A percentile compares a stretch with the other conserved stretches of the same genome.
Conservation (phyloP, 805 yeast species). For the Ogataea zsoltii region DNA sequence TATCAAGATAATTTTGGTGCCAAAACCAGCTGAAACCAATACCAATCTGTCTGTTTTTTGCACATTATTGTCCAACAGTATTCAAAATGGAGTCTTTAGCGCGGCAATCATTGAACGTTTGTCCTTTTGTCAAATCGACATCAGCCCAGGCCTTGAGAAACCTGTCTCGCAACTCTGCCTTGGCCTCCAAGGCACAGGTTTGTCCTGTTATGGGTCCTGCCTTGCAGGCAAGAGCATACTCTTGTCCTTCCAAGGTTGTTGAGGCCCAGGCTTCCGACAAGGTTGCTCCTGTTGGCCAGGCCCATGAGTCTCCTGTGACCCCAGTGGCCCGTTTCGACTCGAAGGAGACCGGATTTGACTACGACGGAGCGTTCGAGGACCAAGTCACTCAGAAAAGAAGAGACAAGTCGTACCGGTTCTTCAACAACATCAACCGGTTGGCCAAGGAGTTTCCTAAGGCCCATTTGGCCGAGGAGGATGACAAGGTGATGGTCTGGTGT, state of each 20-base stretch:
- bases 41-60: background rate
- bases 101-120: constrained; percentile 71
- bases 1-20: background rate
- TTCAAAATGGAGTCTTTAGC: constrained; percentile 72
- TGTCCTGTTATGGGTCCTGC: constrained; percentile 96
- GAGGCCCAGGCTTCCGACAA: constrained; percentile 47
- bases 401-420: constrained; percentile 93
- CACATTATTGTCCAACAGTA: background rate
- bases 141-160: constrained; percentile 61
- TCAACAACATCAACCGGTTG: constrained; percentile 94
- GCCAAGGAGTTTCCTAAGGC: constrained; percentile 94
- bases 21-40: background rate
- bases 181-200: constrained; percentile 60
- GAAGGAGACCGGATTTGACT: constrained; percentile 63
- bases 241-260: constrained; percentile 46
- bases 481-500: constrained; percentile 98
- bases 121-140: constrained; percentile 74
- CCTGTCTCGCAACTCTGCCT: constrained; percentile 45
- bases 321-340: constrained; percentile 38
- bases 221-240: constrained; percentile 46
- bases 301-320: constrained; percentile 30
- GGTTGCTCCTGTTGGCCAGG: constrained; percentile 25
- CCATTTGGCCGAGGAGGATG: constrained; percentile 71
- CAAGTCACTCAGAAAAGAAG: constrained; percentile 73
- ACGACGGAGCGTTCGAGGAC: constrained; percentile 61